Base-by-base conservation (phyloP, 441 rosid species). In the Pelargonium citronellum region DNA sequence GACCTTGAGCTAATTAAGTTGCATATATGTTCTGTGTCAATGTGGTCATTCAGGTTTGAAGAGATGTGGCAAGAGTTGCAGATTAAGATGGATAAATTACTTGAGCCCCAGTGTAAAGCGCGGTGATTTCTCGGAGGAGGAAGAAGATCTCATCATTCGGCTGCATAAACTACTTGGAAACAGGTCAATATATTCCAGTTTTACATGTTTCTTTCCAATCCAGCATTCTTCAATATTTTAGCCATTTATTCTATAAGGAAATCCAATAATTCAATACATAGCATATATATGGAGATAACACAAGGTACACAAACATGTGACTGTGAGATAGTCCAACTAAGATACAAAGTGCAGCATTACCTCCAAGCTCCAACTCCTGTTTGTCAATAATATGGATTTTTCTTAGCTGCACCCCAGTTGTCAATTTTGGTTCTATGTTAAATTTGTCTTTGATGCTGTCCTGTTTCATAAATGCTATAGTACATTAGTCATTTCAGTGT, bases 161-260 rank as follows among this genome's bases (percentile, higher is more conserved):
- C 91, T 87, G 70, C 89, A 89, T 73, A 87, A 85, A 27, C 87
- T 86, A 55, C 88, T 89, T 11, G 89, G 95, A 76, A 89, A 87
- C 71, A 86, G 95, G 89, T 87, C 70, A 5, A 13, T 34, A 62
- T 49, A 49, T 30, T 30, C 37, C 37, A 30, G 37, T 30, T 30
- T 30, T 30, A 30, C 37, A 30, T 30, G 37, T 30, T 30, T 30
- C 37, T 30, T 30, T 30, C 37, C 37, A 30, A 30, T 30, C 37
- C 37, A 30, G 37, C 37, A 30, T 30, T 22, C 24, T 22, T 22
- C 24, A 22, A 22, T 22, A 22, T 22, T 22, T 22, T 22, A 22
- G 24, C 24, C 24, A 22, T 22, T 22, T 22, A 22, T 22, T 30
- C 37, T 30, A 30, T 30, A 30, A 30, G 4, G 37, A 30, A 30